Conservation (phyloP, 148 eudicot species). For the Rhododendron ferrugineum region DNA sequence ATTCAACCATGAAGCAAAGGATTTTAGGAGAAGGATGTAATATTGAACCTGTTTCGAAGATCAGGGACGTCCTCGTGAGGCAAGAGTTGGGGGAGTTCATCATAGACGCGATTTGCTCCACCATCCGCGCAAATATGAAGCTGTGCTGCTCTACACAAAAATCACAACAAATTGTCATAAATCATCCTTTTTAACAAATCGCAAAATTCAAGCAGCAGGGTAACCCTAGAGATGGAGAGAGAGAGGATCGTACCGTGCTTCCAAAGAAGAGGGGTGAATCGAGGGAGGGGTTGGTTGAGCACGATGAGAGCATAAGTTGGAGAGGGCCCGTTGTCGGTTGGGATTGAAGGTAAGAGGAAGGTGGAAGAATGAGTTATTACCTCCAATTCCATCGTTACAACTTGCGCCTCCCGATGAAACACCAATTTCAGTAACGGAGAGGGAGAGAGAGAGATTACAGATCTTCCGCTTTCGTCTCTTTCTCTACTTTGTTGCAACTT, state of each 20-base stretch:
- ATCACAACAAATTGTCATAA: not conserved
- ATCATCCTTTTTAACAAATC: not conserved
- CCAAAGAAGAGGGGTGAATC: conserved; percentile 40
- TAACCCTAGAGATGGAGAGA: not conserved
- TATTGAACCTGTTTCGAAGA: conserved; percentile 52
- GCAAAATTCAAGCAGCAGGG: not conserved
- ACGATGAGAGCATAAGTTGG: conserved; percentile 58
- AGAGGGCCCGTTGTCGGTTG: conserved; percentile 18
- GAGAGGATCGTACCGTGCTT: conserved; percentile 8
- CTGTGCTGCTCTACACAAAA: conserved; percentile 57
- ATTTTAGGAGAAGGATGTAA: not conserved
- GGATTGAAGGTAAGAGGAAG: conserved; percentile 39
- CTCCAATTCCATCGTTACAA: conserved; percentile 23
- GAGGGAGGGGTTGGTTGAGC: conserved; percentile 83
- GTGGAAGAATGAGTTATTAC: conserved; percentile 43
- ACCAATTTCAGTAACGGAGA: too few relatives aligned
- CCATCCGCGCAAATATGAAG: conserved; percentile 84
- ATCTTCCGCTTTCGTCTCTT: too few relatives aligned
- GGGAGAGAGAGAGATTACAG: too few relatives aligned
- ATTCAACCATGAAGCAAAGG: not conserved
- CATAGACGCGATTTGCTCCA: conserved; percentile 80
- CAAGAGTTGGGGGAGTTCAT: conserved; percentile 62
- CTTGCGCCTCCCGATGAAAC: not conserved
- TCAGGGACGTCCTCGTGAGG: conserved; percentile 37
- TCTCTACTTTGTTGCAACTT: too few relatives aligned